Percentiles rank a stretch among this genome's conserved stretches.
These are phyloP conservation scores for Tolypocladium tundrense DNA, from an alignment of 2,329 filamentous ascomycete genomes.

Conservation along the genomic window DNA sequence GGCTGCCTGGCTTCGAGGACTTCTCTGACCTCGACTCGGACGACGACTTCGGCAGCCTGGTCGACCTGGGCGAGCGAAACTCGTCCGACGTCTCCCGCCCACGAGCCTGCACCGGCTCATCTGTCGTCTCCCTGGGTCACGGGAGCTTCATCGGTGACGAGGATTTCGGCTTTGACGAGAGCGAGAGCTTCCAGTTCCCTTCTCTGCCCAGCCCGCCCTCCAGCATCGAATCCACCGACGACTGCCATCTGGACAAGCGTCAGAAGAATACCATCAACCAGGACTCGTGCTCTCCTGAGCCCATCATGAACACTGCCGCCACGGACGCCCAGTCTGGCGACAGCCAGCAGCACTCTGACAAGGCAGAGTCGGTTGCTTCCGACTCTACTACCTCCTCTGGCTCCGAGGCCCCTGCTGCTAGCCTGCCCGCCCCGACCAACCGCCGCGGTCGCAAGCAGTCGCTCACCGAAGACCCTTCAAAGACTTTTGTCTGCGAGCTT, in stretches of 20 bases:
- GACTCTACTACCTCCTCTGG: slow-evolving; percentile 29
- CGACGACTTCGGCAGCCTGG: slow-evolving; percentile 67
- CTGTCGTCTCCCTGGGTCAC: slow-evolving; percentile 58
- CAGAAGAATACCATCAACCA: slow-evolving; percentile 43
- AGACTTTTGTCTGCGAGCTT: slow-evolving; percentile 94
- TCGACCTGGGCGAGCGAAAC: slow-evolving; percentile 46
- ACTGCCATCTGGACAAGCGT: slow-evolving; percentile 47
- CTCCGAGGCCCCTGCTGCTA: slow-evolving; percentile 33
- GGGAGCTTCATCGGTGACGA: slow-evolving; percentile 69
- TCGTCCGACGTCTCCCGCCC: slow-evolving; percentile 58
- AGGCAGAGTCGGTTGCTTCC: slow-evolving; percentile 24
- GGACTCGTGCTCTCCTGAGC: slow-evolving; percentile 20
- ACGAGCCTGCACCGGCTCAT: slow-evolving; percentile 58
- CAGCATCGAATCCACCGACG: slow-evolving; percentile 22
- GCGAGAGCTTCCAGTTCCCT: slow-evolving; percentile 48
- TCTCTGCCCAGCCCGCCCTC: slow-evolving; percentile 52
- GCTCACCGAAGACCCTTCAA: slow-evolving; percentile 91
- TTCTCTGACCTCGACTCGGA: slow-evolving; percentile 86
- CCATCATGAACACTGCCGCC: slow-evolving; percentile 32
- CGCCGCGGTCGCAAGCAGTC: slow-evolving; percentile 98
- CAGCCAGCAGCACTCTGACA: slow-evolving; percentile 24
- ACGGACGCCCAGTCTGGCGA: slow-evolving; percentile 22
- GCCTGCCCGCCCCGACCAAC: slow-evolving; percentile 54
- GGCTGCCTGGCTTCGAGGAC: slow-evolving; percentile 68
- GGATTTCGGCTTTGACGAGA: slow-evolving; percentile 66